Evolutionary conservation across 805 yeast species (phyloP), one percentile per base, ranked within the genome.

Genomic region (Candida ulmi): DNA sequence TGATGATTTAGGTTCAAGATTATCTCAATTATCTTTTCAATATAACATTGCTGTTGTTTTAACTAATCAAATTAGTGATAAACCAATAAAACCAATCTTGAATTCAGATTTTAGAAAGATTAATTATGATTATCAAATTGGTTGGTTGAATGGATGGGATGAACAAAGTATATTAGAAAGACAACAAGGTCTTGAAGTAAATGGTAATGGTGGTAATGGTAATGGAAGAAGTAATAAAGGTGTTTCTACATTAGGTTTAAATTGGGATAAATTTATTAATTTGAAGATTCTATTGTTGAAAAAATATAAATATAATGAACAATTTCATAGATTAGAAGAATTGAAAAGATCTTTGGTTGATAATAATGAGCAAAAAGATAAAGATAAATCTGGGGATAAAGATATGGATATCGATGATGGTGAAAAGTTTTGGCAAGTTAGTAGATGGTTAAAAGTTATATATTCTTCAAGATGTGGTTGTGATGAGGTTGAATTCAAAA

Each of bases 21-120:
- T 88, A 39, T 63, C 75, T 11, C 51, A 58, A 11, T 43, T 83
- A 18, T 80, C 88, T 0, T 49, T 53, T 17, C 54, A 66, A 13
- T 59, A 65, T 52, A 59, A 71, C 17, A 53, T 84, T 5, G 83
- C 95, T 0, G 60, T 90, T 0, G 77, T 87, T 0, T 72, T 83
- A 2, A 74, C 88, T 0, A 88, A 90, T 51, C 96, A 90, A 58
- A 87, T 88, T 2, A 74, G 88, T 30, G 91, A 83, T 51, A 71
- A 72, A 41, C 71, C 76, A 0, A 42, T 58, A 1, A 50, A 38
- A 30, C 41, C 36, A 17, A 44, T 55, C 8, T 21, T 55, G 9
- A 44, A 50, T 8, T 54, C 47, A 3, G 53, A 55, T 19, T 49
- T 35, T 33, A 45, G 46, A 29, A 50, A 55, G n/a, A 52, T 47